Conservation (phyloP, 1,139 yeast species). For the Yamadazyma taylorii region DNA sequence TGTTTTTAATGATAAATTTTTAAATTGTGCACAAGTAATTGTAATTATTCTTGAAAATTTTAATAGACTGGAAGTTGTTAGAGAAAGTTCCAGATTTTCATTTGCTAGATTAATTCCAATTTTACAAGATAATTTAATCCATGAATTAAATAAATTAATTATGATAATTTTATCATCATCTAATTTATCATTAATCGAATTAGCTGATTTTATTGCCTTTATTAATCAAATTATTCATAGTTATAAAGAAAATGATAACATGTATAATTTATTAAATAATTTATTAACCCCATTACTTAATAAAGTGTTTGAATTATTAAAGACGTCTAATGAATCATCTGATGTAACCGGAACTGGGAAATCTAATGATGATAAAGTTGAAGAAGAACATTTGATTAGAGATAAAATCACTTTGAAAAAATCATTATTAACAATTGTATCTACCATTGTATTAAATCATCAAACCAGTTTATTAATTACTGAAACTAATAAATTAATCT, state of each 20-base stretch:
- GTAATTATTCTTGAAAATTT: constrained; percentile 79
- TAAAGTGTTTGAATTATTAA: constrained; percentile 59
- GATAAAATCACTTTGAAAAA: constrained; percentile 65
- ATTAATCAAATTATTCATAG: constrained; percentile 85
- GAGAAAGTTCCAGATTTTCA: constrained; percentile 86
- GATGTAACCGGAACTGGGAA: constrained; percentile 3
- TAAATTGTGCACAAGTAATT: constrained; percentile 78
- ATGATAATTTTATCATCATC: constrained; percentile 70
- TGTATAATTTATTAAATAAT: constrained; percentile 73
- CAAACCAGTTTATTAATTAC: constrained; percentile 76
- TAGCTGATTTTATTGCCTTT: constrained; percentile 80
- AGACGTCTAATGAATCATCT: too few relatives aligned
- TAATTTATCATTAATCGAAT: constrained; percentile 60
- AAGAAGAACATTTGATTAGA: constrained; percentile 50
- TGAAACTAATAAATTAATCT: constrained; percentile 58
- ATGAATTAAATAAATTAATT: constrained; percentile 70
- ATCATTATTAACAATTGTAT: constrained; percentile 67
- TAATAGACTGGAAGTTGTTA: constrained; percentile 62
- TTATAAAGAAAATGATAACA: constrained; percentile 63
- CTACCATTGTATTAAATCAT: constrained; percentile 72
- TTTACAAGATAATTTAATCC: constrained; percentile 45
- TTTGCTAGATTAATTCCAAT: constrained; percentile 85
- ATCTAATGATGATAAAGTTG: constrained; percentile 12
- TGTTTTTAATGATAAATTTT: constrained; percentile 53
- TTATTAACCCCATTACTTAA: constrained; percentile 71